Conservation (phyloP, 2,329 filamentous ascomycete species). For the Eutypa lata region DNA sequence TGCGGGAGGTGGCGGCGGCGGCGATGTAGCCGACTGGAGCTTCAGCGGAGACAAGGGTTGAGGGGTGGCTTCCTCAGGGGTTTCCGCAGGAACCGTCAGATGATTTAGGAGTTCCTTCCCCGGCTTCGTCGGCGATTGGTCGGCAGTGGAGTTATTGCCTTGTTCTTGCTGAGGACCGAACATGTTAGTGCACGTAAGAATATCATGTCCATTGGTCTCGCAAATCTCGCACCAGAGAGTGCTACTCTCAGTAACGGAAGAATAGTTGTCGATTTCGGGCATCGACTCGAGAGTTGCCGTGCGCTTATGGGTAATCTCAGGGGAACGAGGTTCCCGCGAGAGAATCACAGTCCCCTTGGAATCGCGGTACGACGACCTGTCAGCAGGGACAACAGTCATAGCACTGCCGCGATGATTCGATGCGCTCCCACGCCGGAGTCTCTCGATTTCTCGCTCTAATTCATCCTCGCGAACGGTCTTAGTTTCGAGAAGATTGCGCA, state of each 20-base stretch:
- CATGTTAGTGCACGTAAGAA: constrained; percentile 91
- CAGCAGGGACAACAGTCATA: constrained; percentile 45
- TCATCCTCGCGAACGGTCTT: constrained; percentile 78
- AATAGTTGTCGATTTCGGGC: constrained; percentile 68
- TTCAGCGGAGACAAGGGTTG: constrained; percentile 54
- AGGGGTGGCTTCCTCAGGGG: constrained; percentile 45
- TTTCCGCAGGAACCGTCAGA: constrained; percentile 32
- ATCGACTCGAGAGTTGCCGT: constrained; percentile 62
- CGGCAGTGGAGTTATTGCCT: constrained; percentile 14
- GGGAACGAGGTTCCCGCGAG: constrained; percentile 48
- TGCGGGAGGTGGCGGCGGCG: constrained; percentile 31
- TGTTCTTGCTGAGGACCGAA: constrained; percentile 50
- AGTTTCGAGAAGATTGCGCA: constrained; percentile 68
- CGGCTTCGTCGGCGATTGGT: constrained; percentile 18
- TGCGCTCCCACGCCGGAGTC: constrained; percentile 49
- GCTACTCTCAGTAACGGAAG: constrained; percentile 68
- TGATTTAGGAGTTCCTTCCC: constrained; percentile 38
- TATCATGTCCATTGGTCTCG: constrained; percentile 87
- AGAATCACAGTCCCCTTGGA: constrained; percentile 64
- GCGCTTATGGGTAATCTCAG: constrained; percentile 48
- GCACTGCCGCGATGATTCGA: constrained; percentile 48
- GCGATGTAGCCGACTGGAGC: constrained; percentile 39
- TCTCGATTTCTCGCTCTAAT: constrained; percentile 76
- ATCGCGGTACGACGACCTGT: constrained; percentile 60
- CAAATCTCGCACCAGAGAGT: constrained; percentile 93